Evolutionary conservation across 306 rosid genomes (phyloP), one percentile per base, ranked within the genome.

Genomic region (Lotus japonicus): DNA sequence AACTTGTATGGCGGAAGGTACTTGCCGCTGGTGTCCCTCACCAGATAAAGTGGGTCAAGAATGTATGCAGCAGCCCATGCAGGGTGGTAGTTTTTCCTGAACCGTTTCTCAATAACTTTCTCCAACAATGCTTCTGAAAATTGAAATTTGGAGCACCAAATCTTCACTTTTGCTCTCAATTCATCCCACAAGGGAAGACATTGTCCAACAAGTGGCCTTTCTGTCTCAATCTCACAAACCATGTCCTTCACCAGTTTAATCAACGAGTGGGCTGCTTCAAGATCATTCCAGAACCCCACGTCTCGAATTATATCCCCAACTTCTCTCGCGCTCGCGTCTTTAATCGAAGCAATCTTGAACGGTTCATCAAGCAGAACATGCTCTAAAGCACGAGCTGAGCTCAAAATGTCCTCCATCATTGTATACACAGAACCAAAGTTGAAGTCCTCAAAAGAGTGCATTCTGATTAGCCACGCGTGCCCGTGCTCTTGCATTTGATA

Each of bases 131-230:
- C 86, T 70, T 84, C 86, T 1, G 71, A 82, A 58, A 84, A 63
- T 26, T 76, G 77, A 82, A 80, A 87, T 16, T 84, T 87, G 1
- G 79, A 78, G 39, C 83, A 75, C 89, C 89, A 92, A 14, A 84
- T 88, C 57, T 81, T 89, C 57, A 90, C 97, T 69, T 89, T 88
- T 2, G 77, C 55, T 65, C 95, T 86, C 9, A 92, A 78, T 9
- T 85, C 87, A 38, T 89, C 85, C 98, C 98, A 92, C 9, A 92
- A 80, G 9, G 86, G 86, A 21, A 92, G 94, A 82, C 98, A 89
- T 77, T 86, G 90, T 14, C 97, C 95, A 48, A 92, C 88, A 2
- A 92, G 78, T 15, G 98, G 97, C 76, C 89, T 84, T 13, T 92
- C 96, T 5, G 56, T 56, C 58, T 89, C 97, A 58, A 92, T 88